phyloP scores from a whole-genome alignment of 2,329 filamentous ascomycete species.

The Ophiosphaerella narmari region DNA sequence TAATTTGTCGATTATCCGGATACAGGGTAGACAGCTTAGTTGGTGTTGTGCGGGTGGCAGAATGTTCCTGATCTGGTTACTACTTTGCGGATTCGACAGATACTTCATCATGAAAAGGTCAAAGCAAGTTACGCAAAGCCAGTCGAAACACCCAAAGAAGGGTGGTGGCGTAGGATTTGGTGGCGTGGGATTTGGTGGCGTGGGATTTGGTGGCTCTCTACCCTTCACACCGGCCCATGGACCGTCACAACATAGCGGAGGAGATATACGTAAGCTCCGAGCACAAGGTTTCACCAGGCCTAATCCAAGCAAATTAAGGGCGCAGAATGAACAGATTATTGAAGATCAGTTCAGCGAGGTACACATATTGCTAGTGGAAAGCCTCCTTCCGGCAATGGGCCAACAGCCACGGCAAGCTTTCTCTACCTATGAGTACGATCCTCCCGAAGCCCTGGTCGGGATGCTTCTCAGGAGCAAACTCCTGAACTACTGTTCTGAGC shows the following conservation, averaged over 20 bases:
- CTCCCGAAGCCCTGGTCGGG: constrained; percentile 32
- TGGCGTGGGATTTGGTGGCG: constrained; percentile 11
- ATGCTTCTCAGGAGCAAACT: constrained; percentile 46
- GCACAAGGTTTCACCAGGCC: too few species aligned
- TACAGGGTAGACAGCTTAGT: constrained; percentile 13
- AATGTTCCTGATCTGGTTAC: constrained; percentile 42
- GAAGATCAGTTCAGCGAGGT: constrained; percentile 15
- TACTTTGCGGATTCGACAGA: constrained; percentile 47
- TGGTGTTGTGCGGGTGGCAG: constrained; percentile 46
- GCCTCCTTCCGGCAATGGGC: constrained; percentile 32
- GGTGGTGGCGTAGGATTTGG: constrained; percentile 1
- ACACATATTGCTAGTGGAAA: constrained; percentile 20
- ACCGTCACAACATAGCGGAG: too few species aligned
- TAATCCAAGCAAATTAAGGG: constrained; percentile 2
- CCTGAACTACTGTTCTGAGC: constrained; percentile 44
- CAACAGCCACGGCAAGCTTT: constrained; percentile 1
- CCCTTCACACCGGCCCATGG: background rate
- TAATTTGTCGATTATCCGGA: constrained; percentile 1
- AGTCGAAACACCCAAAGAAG: background rate
- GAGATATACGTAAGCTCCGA: too few species aligned
- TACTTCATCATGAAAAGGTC: constrained; percentile 15
- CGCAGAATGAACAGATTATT: constrained; percentile 12
- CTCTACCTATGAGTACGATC: constrained; percentile 33
- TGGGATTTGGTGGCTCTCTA: constrained; percentile 8
- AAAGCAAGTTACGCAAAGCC: constrained; percentile 6